Conservation (phyloP, 2,329 filamentous ascomycete genomes). For the Metarhizium robertsii region DNA sequence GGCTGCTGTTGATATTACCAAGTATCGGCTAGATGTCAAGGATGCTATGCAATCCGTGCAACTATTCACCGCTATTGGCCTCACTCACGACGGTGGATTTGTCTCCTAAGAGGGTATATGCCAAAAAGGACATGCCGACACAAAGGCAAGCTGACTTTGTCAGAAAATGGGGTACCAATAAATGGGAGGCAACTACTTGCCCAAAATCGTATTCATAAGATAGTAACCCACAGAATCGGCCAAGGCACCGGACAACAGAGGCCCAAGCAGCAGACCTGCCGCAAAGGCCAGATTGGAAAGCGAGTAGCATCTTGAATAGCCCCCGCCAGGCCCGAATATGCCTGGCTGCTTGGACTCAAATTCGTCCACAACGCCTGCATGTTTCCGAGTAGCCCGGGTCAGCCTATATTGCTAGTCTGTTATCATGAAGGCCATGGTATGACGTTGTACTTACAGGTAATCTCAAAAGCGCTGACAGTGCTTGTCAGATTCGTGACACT, state of each 20-base stretch:
- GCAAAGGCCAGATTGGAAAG: background rate
- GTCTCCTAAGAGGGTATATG: background rate
- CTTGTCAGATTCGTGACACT: background rate
- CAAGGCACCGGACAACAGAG: background rate
- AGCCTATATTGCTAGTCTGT: background rate
- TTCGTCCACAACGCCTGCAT: background rate
- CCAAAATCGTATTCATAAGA: background rate
- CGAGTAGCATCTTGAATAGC: slow-evolving; percentile 1
- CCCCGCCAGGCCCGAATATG: slow-evolving; percentile 1
- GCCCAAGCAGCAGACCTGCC: background rate
- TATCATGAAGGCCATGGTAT: background rate
- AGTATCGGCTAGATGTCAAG: no score
- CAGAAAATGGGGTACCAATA: background rate
- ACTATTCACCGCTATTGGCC: background rate
- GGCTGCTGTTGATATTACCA: no score
- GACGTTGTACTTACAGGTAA: background rate
- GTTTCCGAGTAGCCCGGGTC: background rate
- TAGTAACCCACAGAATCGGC: slow-evolving; percentile 2
- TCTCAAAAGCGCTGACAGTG: background rate
- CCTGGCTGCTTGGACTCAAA: background rate
- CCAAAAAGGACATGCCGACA: background rate
- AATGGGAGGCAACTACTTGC: background rate
- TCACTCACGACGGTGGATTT: background rate
- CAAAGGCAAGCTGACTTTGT: background rate
- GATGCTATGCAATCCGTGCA: background rate